Evolutionary conservation across 1,139 yeast species (phyloP).

Genomic region (Scheffersomyces illinoinensis): DNA sequence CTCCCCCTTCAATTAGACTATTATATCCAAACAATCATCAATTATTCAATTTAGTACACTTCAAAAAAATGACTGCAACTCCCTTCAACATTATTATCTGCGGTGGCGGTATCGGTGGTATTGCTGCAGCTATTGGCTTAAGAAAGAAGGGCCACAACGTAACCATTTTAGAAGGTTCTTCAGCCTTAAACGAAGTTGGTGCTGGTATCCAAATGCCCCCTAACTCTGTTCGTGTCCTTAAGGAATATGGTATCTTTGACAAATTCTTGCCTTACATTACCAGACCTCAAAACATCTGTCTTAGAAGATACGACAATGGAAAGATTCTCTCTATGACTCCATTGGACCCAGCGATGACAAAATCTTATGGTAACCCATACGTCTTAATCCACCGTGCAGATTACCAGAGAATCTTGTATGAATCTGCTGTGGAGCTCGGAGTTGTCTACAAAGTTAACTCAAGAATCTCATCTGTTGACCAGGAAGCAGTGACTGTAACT

Average conservation of each 20-base stretch:
- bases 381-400: neutral
- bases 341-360: neutral
- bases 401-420: neutral
- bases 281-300: neutral
- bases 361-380: neutral
- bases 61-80: neutral
- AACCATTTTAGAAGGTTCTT: neutral
- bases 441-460: neutral
- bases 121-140: neutral
- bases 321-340: neutral
- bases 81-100: neutral
- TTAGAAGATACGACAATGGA: neutral
- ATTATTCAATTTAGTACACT: too few species aligned
- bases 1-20: too few species aligned
- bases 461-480: neutral
- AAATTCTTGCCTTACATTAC: neutral
- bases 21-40: too few species aligned
- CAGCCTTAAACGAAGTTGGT: neutral
- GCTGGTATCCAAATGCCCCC: conserved; percentile 1
- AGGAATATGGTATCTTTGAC: neutral
- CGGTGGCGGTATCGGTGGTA: neutral
- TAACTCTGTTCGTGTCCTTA: neutral
- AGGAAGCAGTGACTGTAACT: neutral
- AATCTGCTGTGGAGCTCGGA: neutral
- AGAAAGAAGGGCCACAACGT: neutral